phyloP scores from a whole-genome alignment of 805 yeast species.

The Barnettozyma populi region DNA sequence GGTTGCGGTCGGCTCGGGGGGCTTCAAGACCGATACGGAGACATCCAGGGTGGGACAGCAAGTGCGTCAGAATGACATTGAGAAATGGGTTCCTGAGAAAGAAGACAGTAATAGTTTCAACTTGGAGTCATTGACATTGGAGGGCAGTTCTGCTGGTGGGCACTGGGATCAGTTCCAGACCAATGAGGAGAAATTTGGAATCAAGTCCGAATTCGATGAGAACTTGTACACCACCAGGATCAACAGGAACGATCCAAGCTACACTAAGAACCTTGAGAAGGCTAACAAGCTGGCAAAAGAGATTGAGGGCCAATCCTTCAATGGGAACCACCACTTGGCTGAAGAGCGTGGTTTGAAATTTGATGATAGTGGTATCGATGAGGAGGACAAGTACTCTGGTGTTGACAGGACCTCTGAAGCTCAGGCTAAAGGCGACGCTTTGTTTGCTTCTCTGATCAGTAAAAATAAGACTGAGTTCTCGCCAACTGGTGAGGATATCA shows the following conservation, averaged over 20 bases:
- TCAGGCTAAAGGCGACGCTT: slow-evolving; percentile 20
- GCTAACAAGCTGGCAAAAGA: slow-evolving; percentile 83
- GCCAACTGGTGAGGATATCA: slow-evolving; percentile 34
- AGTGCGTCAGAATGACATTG: slow-evolving; percentile 55
- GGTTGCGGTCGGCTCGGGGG: slow-evolving; percentile 46
- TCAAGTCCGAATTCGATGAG: slow-evolving; percentile 77
- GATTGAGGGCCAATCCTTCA: slow-evolving; percentile 60
- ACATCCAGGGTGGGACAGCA: slow-evolving; percentile 43
- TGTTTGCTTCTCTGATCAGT: slow-evolving; percentile 24
- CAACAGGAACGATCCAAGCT: slow-evolving; percentile 69
- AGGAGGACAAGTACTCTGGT: slow-evolving; percentile 94
- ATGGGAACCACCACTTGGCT: slow-evolving; percentile 75
- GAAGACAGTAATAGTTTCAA: slow-evolving; percentile 15
- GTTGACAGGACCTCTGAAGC: slow-evolving; percentile 36
- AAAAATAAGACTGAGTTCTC: slow-evolving; percentile 38
- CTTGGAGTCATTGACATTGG: slow-evolving; percentile 28
- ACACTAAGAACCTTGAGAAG: slow-evolving; percentile 49
- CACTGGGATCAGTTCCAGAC: slow-evolving; percentile 92
- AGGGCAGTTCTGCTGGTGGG: slow-evolving; percentile 30
- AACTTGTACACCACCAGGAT: slow-evolving; percentile 78
- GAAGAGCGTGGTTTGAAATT: slow-evolving; percentile 81
- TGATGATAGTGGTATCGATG: slow-evolving; percentile 86
- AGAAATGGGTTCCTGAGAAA: slow-evolving; percentile 83
- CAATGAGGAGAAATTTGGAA: slow-evolving; percentile 86
- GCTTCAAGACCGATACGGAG: slow-evolving; percentile 80